These are phyloP conservation scores for Isatis tinctoria DNA, from an alignment of 345 rosid genomes.

Conservation along the genomic window DNA sequence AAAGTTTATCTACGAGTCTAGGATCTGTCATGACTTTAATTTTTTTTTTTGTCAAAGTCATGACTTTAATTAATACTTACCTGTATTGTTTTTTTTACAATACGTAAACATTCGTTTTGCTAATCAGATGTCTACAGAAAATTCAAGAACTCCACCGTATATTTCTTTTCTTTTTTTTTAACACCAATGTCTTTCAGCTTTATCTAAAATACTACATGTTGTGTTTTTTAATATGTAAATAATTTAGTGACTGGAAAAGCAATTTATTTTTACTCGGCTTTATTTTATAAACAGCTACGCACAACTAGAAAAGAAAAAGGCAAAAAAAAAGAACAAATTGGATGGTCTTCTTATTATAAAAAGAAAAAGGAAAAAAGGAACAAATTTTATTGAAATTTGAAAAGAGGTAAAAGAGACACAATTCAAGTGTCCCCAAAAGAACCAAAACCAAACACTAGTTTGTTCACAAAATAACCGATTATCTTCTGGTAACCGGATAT, in stretches of 20 bases:
- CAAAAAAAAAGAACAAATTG: no score
- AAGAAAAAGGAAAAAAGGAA: not conserved
- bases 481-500: constrained; percentile 26
- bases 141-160: no score
- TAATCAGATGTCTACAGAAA: no score
- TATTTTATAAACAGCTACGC: not conserved
- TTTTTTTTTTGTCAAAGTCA: no score
- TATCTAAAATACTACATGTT: no score
- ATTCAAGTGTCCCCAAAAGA: constrained; percentile 12
- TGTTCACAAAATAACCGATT: constrained; percentile 25
- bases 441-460: constrained; percentile 8
- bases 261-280: not conserved
- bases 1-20: not conserved
- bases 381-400: not conserved
- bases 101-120: not conserved
- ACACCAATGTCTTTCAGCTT: no score
- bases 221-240: no score
- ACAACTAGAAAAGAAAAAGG: no score
- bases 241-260: no score
- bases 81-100: no score
- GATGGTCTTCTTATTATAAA: not conserved
- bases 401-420: constrained; percentile 20
- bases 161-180: no score
- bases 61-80: no score
- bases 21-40: not conserved